These are phyloP conservation scores for Metschnikowia cerradonensis DNA, from an alignment of 805 yeast genomes.

Conservation along the genomic window DNA sequence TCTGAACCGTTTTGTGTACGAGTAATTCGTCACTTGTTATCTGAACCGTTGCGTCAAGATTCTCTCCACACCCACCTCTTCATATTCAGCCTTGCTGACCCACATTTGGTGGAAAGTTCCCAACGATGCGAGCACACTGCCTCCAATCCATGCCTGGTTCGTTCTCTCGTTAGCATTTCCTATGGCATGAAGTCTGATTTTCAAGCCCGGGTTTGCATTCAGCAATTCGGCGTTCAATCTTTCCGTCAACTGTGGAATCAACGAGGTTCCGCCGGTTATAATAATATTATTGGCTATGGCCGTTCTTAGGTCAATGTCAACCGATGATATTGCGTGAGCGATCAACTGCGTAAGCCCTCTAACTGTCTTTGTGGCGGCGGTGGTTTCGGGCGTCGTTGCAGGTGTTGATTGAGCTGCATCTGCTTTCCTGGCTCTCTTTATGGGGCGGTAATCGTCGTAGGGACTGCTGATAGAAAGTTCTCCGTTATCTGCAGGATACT, in stretches of 20 bases:
- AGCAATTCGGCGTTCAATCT: constrained; percentile 69
- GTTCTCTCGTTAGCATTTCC: constrained; percentile 77
- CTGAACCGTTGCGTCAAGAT: constrained; percentile 79
- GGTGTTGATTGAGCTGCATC: constrained; percentile 33
- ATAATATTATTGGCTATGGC: constrained; percentile 86
- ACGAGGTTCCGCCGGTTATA: constrained; percentile 78
- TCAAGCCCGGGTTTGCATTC: constrained; percentile 73
- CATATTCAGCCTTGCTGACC: constrained; percentile 85
- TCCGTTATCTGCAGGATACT: constrained; percentile 48
- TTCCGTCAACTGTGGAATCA: constrained; percentile 78
- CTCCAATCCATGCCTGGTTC: constrained; percentile 88
- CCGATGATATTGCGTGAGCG: constrained; percentile 49
- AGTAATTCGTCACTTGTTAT: constrained; percentile 23
- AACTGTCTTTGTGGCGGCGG: constrained; percentile 16
- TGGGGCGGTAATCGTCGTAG: constrained; percentile 65
- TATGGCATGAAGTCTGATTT: constrained; percentile 75
- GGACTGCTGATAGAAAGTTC: constrained; percentile 44
- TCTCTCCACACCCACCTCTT: constrained; percentile 83
- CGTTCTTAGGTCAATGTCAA: constrained; percentile 81
- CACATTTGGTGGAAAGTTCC: constrained; percentile 95
- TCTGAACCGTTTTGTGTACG: too few relatives aligned
- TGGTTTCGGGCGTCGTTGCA: constrained; percentile 17
- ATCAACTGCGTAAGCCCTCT: constrained; percentile 60
- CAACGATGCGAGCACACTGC: constrained; percentile 78
- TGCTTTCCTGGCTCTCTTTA: constrained; percentile 54